phyloP scores from a whole-genome alignment of 2,329 filamentous ascomycete species.

The Aureobasidium leucospermi region DNA sequence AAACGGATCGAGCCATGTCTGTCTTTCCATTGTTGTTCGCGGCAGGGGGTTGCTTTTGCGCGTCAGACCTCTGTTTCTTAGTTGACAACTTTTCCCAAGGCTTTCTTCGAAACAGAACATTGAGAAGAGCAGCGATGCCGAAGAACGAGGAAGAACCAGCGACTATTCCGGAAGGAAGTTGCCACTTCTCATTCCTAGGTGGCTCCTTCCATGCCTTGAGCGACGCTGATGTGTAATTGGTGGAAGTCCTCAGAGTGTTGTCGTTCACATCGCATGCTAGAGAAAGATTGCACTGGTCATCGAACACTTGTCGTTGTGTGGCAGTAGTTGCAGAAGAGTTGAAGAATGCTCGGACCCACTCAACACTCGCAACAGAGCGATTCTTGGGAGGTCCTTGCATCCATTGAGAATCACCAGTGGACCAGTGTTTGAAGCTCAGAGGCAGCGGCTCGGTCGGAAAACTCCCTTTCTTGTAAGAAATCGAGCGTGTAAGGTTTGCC shows the following conservation, averaged over 20 bases:
- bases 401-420: conserved; percentile 36
- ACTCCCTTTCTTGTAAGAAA: conserved; percentile 28
- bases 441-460: conserved; percentile 37
- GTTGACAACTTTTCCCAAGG: not conserved
- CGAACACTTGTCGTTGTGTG: not conserved
- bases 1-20: not conserved
- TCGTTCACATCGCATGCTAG: conserved; percentile 6
- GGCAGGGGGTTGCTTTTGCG: not conserved
- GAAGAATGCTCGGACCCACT: conserved; percentile 43
- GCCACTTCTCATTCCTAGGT: not conserved
- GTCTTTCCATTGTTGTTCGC: not conserved
- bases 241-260: not conserved
- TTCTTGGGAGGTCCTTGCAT: conserved; percentile 39
- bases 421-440: conserved; percentile 43
- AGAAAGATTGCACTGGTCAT: not conserved
- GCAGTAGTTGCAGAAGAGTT: conserved; percentile 38
- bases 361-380: conserved; percentile 35
- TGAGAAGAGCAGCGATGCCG: not conserved
- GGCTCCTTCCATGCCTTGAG: not conserved
- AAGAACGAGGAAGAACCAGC: not conserved
- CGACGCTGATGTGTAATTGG: not conserved
- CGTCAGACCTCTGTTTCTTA: not conserved
- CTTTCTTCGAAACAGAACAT: conserved; percentile 2
- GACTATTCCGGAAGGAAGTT: not conserved
- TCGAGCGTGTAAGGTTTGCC: conserved; percentile 28